Evolutionary conservation across 2,329 filamentous ascomycete genomes (phyloP).

Genomic region (Penicillium sp.): DNA sequence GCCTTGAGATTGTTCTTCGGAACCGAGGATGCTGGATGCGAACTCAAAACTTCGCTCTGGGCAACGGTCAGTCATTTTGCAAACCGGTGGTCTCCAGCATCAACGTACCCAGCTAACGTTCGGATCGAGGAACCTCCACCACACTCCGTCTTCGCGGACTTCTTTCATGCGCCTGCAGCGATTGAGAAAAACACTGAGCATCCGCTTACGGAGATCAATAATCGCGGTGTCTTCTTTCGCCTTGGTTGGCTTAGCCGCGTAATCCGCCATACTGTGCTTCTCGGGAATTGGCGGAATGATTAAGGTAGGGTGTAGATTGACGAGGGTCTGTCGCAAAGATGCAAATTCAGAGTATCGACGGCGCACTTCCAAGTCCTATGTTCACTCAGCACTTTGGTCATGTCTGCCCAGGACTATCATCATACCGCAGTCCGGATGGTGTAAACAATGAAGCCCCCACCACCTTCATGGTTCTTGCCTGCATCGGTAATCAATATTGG

Average conservation of each 20-base stretch:
- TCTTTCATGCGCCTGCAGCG: constrained; percentile 90
- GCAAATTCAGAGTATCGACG: constrained; percentile 96
- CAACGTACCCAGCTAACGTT: constrained; percentile 91
- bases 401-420: not conserved
- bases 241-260: constrained; percentile 95
- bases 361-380: constrained; percentile 88
- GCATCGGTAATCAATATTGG: constrained; percentile 92
- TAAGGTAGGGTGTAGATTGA: constrained; percentile 88
- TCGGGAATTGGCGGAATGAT: constrained; percentile 97
- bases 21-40: constrained; percentile 84
- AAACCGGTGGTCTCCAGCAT: not conserved
- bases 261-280: constrained; percentile 98
- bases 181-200: constrained; percentile 94
- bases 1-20: constrained; percentile 94
- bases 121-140: constrained; percentile 96
- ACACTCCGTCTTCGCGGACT: constrained; percentile 88
- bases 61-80: constrained; percentile 24
- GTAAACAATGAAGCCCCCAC: constrained; percentile 93
- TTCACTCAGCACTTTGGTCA: constrained; percentile 7
- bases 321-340: constrained; percentile 83
- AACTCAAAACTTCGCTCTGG: constrained; percentile 91
- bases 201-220: constrained; percentile 93
- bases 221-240: constrained; percentile 97
- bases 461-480: constrained; percentile 90
- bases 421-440: constrained; percentile 91